Percentiles rank a stretch among this genome's conserved stretches.
Conservation (phyloP, 768 basidiomycete species). For the Chalciporus piperatus region DNA sequence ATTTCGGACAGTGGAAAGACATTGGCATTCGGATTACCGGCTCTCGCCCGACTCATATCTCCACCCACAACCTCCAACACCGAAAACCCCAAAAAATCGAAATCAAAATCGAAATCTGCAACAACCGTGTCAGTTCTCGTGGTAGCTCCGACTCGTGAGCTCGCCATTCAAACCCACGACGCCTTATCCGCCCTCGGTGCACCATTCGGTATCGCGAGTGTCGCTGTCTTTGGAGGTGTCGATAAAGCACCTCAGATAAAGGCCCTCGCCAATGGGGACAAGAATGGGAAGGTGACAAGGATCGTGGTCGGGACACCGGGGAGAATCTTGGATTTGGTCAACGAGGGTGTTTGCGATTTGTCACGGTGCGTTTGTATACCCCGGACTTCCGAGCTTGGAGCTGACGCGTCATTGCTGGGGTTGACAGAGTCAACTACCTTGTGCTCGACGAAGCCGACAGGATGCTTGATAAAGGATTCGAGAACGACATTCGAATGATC, state of each 20-base stretch:
- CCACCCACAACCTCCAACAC: slow-evolving; percentile 9
- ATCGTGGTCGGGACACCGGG: slow-evolving; percentile 97
- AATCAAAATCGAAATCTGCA: slow-evolving; percentile 22
- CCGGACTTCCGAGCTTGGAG: neutral
- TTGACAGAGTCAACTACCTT: slow-evolving; percentile 74
- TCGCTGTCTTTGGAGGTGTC: slow-evolving; percentile 95
- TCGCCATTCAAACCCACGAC: slow-evolving; percentile 93
- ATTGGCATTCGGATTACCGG: slow-evolving; percentile 92
- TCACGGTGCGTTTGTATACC: slow-evolving; percentile 50
- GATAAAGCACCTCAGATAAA: slow-evolving; percentile 80
- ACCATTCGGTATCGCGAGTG: slow-evolving; percentile 71
- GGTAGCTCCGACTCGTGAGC: slow-evolving; percentile 92
- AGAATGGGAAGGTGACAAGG: slow-evolving; percentile 52
- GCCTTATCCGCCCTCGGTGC: slow-evolving; percentile 72
- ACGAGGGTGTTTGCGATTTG: slow-evolving; percentile 82
- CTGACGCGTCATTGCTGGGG: slow-evolving; percentile 1
- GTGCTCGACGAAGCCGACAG: slow-evolving; percentile 98
- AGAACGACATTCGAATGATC: slow-evolving; percentile 93
- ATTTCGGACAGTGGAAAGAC: slow-evolving; percentile 77
- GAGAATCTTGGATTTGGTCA: slow-evolving; percentile 85
- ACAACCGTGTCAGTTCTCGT: slow-evolving; percentile 63
- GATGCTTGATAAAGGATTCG: slow-evolving; percentile 98
- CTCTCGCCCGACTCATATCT: slow-evolving; percentile 63
- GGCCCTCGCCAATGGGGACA: slow-evolving; percentile 54
- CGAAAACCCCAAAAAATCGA: slow-evolving; percentile 28